Percentiles rank a stretch among this genome's conserved stretches.
Evolutionary conservation across 2,329 filamentous ascomycete genomes (phyloP).

Genomic region (Trichoderma sp.): DNA sequence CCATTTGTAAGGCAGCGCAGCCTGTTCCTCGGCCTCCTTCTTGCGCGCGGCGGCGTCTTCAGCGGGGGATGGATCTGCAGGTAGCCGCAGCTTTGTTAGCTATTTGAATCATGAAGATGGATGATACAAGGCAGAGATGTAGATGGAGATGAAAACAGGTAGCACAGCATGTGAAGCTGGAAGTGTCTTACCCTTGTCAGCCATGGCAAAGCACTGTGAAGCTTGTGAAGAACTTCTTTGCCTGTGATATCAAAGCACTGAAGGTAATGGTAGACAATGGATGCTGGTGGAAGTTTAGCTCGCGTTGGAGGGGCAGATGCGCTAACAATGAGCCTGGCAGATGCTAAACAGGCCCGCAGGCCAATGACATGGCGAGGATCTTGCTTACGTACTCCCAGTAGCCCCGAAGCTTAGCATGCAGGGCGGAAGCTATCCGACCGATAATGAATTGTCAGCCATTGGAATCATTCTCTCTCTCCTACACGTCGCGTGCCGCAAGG

Average conservation of each 20-base stretch:
- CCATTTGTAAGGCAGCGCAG: conserved; percentile 94
- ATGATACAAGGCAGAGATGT: neutral
- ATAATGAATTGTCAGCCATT: conserved; percentile 16
- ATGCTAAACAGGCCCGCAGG: neutral
- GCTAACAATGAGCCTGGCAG: conserved; percentile 1
- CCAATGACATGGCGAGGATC: neutral
- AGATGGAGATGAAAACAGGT: neutral
- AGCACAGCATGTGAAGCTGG: neutral
- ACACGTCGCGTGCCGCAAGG: neutral
- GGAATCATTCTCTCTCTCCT: neutral
- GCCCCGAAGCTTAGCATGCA: neutral
- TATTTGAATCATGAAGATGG: neutral
- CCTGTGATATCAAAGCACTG: neutral
- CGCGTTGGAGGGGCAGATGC: conserved; percentile 24
- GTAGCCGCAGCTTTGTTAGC: conserved; percentile 12
- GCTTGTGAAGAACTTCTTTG: neutral
- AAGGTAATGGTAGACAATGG: conserved; percentile 15
- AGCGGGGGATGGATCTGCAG: conserved; percentile 51
- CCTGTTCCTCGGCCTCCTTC: conserved; percentile 83
- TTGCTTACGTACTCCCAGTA: neutral
- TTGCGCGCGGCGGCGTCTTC: conserved; percentile 59
- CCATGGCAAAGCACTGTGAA: conserved; percentile 32
- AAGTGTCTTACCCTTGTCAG: conserved; percentile 39
- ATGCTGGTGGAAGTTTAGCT: conserved; percentile 25
- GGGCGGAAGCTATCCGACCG: conserved; percentile 15